These are phyloP conservation scores for Pulicaria dysenterica DNA, from an alignment of 129 eudicot genomes.

Conservation along the genomic window DNA sequence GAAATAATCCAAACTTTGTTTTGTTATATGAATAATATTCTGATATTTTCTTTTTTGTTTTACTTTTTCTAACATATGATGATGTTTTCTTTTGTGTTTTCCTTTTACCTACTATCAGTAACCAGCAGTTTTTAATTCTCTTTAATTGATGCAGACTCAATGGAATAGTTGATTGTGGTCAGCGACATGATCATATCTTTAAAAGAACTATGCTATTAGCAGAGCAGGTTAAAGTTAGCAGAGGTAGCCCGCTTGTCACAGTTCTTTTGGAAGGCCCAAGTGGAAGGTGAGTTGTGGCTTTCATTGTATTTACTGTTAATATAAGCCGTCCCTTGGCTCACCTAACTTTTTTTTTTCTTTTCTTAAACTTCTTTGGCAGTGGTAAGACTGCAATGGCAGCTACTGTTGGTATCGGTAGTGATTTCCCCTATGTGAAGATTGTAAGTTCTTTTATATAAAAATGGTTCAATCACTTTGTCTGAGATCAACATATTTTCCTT, in stretches of 20 bases:
- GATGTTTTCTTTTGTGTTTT: not conserved
- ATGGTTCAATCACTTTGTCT: not conserved
- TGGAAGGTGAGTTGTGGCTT: constrained; percentile 68
- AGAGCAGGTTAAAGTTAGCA: constrained; percentile 93
- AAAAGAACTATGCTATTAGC: constrained; percentile 86
- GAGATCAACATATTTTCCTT: constrained; percentile 4
- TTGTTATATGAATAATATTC: not conserved
- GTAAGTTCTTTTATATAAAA: constrained; percentile 49
- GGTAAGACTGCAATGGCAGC: constrained; percentile 99
- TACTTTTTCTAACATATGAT: not conserved
- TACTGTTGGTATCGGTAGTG: constrained; percentile 94
- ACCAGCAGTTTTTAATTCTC: not conserved
- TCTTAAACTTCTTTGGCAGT: constrained; percentile 49
- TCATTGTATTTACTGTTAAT: constrained; percentile 15
- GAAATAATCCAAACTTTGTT: not conserved
- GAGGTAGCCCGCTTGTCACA: constrained; percentile 92
- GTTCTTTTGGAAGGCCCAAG: constrained; percentile 98
- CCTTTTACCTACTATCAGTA: not conserved
- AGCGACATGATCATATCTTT: constrained; percentile 76
- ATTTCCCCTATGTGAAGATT: constrained; percentile 94
- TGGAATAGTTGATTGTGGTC: constrained; percentile 95
- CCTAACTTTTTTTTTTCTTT: constrained; percentile 1
- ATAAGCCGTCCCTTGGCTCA: not conserved
- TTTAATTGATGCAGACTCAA: constrained; percentile 65
- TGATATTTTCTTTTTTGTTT: too few species aligned